Conservation (phyloP, 192 early-diverging fungal genomes). For the Gonapodya sp. region DNA sequence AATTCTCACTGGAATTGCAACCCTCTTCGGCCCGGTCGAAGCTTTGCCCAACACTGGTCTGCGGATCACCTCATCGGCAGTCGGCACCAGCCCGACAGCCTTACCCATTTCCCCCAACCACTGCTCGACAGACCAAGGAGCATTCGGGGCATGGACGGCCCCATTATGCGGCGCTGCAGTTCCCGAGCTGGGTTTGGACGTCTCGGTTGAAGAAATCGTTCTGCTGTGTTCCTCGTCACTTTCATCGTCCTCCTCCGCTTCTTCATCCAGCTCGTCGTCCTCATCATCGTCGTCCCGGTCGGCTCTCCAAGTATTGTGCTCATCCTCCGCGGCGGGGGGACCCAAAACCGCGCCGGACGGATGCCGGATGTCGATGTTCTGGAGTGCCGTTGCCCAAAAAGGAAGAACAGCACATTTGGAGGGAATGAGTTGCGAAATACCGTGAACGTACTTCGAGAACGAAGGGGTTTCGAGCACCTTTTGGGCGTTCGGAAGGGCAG, state of each 20-base stretch:
- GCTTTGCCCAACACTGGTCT: not conserved
- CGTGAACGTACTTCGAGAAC: not conserved
- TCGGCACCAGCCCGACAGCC: not conserved
- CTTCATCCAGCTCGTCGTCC: not conserved
- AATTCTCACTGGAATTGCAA: constrained; percentile 50
- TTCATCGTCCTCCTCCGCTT: not conserved
- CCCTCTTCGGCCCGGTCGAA: constrained; percentile 19
- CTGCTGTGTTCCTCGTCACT: not conserved
- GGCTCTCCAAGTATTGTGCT: not conserved
- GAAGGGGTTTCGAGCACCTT: not conserved
- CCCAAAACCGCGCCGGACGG: not conserved
- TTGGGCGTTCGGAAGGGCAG: not conserved
- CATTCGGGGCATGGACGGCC: not conserved
- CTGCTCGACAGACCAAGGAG: not conserved
- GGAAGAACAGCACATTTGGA: not conserved
- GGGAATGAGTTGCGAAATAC: not conserved
- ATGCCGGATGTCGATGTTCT: not conserved
- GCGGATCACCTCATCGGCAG: not conserved
- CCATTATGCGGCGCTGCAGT: not conserved
- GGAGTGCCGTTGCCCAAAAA: not conserved
- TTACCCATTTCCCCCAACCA: not conserved
- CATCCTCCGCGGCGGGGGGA: not conserved
- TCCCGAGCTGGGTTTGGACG: not conserved
- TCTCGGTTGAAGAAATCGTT: not conserved
- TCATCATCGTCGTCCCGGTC: not conserved